Conservation (phyloP, 495 filamentous ascomycete genomes). For the Penicillium lividum region DNA sequence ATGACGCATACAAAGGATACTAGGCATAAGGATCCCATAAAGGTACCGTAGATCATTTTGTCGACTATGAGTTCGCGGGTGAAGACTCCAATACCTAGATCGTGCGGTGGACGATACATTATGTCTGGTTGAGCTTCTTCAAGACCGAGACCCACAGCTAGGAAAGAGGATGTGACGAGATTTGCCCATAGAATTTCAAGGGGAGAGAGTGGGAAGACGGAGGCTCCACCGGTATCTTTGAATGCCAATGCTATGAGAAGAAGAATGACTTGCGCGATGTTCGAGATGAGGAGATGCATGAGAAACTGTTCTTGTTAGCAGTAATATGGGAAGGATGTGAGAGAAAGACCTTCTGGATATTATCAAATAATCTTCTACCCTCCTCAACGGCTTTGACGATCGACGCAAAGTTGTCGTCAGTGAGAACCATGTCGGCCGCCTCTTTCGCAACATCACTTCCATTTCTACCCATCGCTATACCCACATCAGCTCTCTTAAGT, state of each 20-base stretch:
- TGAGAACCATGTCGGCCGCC: conserved; percentile 82
- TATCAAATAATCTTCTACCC: conserved; percentile 73
- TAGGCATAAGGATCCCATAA: conserved; percentile 68
- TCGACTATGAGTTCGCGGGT: conserved; percentile 68
- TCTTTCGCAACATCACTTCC: conserved; percentile 92
- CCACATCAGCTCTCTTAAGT: conserved; percentile 74
- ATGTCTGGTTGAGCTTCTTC: conserved; percentile 67
- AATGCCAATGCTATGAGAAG: conserved; percentile 72
- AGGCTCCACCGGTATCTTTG: conserved; percentile 61
- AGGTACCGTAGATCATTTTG: conserved; percentile 71
- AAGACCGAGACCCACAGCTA: conserved; percentile 72
- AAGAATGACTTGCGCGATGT: conserved; percentile 72
- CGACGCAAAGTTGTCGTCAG: conserved; percentile 83
- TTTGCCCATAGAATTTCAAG: conserved; percentile 80
- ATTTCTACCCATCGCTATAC: conserved; percentile 80
- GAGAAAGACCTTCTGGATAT: conserved; percentile 65
- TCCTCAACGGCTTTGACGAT: conserved; percentile 75
- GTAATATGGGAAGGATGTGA: neutral
- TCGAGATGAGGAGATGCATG: conserved; percentile 69
- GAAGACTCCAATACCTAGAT: conserved; percentile 67
- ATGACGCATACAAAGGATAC: conserved; percentile 69
- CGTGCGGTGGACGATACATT: conserved; percentile 70
- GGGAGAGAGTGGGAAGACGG: conserved; percentile 74
- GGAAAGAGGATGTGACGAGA: conserved; percentile 73
- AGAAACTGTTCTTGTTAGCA: conserved; percentile 49